Percentiles rank a stretch among this genome's conserved stretches.
phyloP scores from a whole-genome alignment of 331 rosid genomes.

The Malus hybrid region DNA sequence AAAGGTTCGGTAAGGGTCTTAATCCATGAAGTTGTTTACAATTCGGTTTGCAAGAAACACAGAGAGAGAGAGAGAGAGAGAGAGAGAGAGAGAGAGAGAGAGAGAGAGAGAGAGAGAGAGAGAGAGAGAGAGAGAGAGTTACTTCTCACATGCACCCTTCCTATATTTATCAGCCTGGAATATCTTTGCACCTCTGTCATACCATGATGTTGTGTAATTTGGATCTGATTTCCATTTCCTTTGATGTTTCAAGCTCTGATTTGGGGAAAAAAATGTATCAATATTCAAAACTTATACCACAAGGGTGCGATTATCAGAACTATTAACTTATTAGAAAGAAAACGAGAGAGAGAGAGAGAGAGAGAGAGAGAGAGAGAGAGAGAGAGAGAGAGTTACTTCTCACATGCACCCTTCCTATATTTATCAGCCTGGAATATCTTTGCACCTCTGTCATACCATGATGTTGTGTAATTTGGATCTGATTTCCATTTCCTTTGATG shows the following conservation, averaged over 20 bases:
- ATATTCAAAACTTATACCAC: neutral
- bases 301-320: neutral
- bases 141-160: slow-evolving; percentile 49
- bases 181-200: slow-evolving; percentile 41
- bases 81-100: too few relatives aligned
- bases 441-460: slow-evolving; percentile 46
- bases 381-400: slow-evolving; percentile 24
- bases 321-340: neutral
- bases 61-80: neutral
- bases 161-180: slow-evolving; percentile 37
- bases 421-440: slow-evolving; percentile 37
- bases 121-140: slow-evolving; percentile 3
- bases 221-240: slow-evolving; percentile 49
- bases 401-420: slow-evolving; percentile 45
- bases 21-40: neutral
- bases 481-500: slow-evolving; percentile 53
- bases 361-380: too few relatives aligned
- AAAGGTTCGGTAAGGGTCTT: neutral
- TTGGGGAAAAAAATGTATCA: neutral
- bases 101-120: too few relatives aligned
- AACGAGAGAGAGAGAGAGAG: neutral
- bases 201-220: slow-evolving; percentile 36
- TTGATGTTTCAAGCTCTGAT: slow-evolving; percentile 44
- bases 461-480: slow-evolving; percentile 35
- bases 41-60: neutral